Evolutionary conservation across 164 flowering plant genomes (phyloP).

Genomic region (Echeveria elegans): DNA sequence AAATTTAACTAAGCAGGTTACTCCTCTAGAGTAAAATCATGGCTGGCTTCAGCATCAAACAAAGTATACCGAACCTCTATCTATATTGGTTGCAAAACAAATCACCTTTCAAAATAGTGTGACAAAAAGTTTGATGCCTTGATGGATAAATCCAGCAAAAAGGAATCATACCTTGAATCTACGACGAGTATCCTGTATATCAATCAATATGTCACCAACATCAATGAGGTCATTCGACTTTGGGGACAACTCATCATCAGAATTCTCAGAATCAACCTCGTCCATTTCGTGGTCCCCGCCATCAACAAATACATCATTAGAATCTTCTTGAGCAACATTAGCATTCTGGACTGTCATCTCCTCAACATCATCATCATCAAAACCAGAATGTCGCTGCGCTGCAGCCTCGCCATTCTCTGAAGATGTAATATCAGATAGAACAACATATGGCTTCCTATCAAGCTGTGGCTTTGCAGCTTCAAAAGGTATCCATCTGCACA

Average conservation of each 20-base stretch:
- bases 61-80: background rate
- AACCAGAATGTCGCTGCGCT: constrained; percentile 7
- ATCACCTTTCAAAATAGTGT: background rate
- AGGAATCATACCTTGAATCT: constrained; percentile 51
- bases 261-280: constrained; percentile 40
- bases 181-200: constrained; percentile 31
- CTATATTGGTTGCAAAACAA: background rate
- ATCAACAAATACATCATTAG: constrained; percentile 30
- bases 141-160: background rate
- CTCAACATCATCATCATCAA: constrained; percentile 18
- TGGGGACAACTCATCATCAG: constrained; percentile 44
- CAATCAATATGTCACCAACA: constrained; percentile 42
- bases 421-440: constrained; percentile 48
- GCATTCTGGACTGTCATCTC: constrained; percentile 27
- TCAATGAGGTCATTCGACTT: constrained; percentile 20
- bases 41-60: background rate
- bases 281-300: constrained; percentile 48
- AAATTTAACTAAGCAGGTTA: too few relatives aligned
- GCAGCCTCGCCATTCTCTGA: constrained; percentile 31
- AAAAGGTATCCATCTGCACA: constrained; percentile 77
- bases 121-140: background rate
- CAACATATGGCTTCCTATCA: constrained; percentile 52
- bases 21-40: background rate
- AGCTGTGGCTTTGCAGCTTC: constrained; percentile 60
- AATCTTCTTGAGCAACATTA: constrained; percentile 24